Percentiles rank a stretch among this genome's conserved stretches.
These are phyloP conservation scores for Phialemonium atrogriseum DNA, from an alignment of 2,329 filamentous ascomycete genomes.

Conservation along the genomic window DNA sequence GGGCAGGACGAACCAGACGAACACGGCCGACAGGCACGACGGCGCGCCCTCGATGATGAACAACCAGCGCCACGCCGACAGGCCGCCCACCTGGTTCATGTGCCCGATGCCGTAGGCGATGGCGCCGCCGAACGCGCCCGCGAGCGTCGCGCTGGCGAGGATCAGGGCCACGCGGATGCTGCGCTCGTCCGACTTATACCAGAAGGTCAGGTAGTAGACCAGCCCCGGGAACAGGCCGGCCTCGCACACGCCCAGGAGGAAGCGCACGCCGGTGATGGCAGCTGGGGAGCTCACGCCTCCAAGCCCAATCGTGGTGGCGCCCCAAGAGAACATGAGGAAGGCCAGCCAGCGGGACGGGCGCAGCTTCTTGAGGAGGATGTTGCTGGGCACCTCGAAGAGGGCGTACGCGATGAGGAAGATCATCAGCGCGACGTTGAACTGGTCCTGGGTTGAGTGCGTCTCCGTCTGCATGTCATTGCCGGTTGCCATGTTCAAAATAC, in stretches of 20 bases:
- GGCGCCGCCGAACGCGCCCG: constrained; percentile 65
- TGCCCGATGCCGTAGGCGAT: constrained; percentile 65
- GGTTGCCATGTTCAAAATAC: constrained; percentile 53
- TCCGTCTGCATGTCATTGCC: constrained; percentile 54
- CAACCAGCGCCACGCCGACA: constrained; percentile 65
- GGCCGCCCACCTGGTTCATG: constrained; percentile 55
- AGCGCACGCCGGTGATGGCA: constrained; percentile 56
- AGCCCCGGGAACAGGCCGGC: constrained; percentile 63
- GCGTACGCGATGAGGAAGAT: constrained; percentile 54
- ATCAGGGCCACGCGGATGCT: constrained; percentile 65
- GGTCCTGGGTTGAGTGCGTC: constrained; percentile 50
- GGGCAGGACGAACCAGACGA: constrained; percentile 53
- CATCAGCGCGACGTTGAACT: constrained; percentile 52
- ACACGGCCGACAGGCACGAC: constrained; percentile 44
- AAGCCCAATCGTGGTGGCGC: constrained; percentile 57
- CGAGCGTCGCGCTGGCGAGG: constrained; percentile 59
- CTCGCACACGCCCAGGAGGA: constrained; percentile 62
- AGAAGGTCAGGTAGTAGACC: constrained; percentile 52
- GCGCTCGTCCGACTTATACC: constrained; percentile 64
- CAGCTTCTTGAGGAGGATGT: constrained; percentile 57
- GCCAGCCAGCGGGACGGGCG: constrained; percentile 56
- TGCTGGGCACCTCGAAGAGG: constrained; percentile 57
- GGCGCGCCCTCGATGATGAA: constrained; percentile 41
- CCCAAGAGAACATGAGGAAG: constrained; percentile 60
- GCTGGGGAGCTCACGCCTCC: constrained; percentile 55